Base-by-base conservation (phyloP, 805 yeast species). In the Sugiyamaella chiloensis region DNA sequence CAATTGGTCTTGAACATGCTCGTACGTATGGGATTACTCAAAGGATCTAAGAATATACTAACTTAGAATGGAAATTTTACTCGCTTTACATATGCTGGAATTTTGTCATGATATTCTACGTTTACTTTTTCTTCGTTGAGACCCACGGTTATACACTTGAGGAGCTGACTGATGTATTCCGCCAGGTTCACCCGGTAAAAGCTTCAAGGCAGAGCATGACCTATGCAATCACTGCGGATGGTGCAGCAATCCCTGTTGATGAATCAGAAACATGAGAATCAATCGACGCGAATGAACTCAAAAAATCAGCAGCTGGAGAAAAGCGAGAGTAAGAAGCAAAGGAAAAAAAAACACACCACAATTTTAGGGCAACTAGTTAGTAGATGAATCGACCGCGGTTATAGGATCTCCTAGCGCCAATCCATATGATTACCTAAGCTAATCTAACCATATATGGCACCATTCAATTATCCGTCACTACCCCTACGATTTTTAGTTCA, bases 101-200 rank as follows among this genome's bases (percentile, higher is more conserved):
- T 46, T n/a, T 58, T 11, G 51, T 58, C 35, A 60, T 61, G 43
- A 52, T 56, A 16, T 41, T 44, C 24, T 46, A 82, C 64, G 82
- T 84, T 44, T 79, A 76, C 74, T 81, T 85, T 72, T 73, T 76
- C 57, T 78, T 86, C 53, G 78, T 80, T 57, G 89, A 84, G 68
- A 86, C 95, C 50, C 80, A 78, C 69, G 93, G 93, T 50, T 74
- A 83, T 60, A 75, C 87, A 30, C 75, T 86, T 65, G 93, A 86
- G 68, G 89, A 85, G 69, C 85, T 85, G 54, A 87, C 84, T 63
- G 80, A 76, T 60, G 72, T 81, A 71, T 73, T 56, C 32, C 23
- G 24, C 4, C 47, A 44, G 17, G 39, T 23, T 3, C 45, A 46
- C 40, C 57, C 57, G 21, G 49, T 46, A 34, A 48, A 51, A 47